Evolutionary conservation across 805 yeast species (phyloP).

Genomic region (Spathaspora hagerdaliae): DNA sequence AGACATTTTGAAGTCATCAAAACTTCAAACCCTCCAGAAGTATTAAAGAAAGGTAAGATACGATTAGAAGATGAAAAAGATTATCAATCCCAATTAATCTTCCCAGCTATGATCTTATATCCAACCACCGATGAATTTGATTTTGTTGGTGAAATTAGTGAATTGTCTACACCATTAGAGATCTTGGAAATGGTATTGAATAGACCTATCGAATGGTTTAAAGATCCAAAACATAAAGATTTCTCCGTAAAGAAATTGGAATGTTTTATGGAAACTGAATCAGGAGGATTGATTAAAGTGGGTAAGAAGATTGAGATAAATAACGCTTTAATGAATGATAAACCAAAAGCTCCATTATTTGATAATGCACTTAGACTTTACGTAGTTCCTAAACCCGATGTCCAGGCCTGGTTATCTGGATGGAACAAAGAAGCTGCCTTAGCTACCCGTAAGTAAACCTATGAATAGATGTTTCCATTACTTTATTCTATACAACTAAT

Average conservation of each 20-base stretch:
- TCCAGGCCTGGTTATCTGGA: slow-evolving; percentile 57
- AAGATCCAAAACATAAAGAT: slow-evolving; percentile 54
- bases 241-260: slow-evolving; percentile 60
- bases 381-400: slow-evolving; percentile 71
- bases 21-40: slow-evolving; percentile 52
- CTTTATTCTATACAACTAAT: slow-evolving; percentile 20
- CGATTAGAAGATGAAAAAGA: slow-evolving; percentile 63
- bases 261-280: slow-evolving; percentile 74
- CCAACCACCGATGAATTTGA: slow-evolving; percentile 86
- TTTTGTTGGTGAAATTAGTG: slow-evolving; percentile 71
- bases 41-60: slow-evolving; percentile 48
- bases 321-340: slow-evolving; percentile 56
- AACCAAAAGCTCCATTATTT: slow-evolving; percentile 70
- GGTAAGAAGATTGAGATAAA: slow-evolving; percentile 73
- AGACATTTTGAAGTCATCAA: slow-evolving; percentile 52
- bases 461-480: slow-evolving; percentile 10
- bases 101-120: slow-evolving; percentile 77
- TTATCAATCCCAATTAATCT: slow-evolving; percentile 70
- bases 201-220: slow-evolving; percentile 69
- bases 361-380: slow-evolving; percentile 70
- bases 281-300: slow-evolving; percentile 82
- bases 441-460: slow-evolving; percentile 27
- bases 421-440: slow-evolving; percentile 66
- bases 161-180: slow-evolving; percentile 62
- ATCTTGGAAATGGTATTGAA: slow-evolving; percentile 53